These are phyloP conservation scores for Barnettozyma botsteinii DNA, from an alignment of 805 yeast species.

Conservation along the genomic window DNA sequence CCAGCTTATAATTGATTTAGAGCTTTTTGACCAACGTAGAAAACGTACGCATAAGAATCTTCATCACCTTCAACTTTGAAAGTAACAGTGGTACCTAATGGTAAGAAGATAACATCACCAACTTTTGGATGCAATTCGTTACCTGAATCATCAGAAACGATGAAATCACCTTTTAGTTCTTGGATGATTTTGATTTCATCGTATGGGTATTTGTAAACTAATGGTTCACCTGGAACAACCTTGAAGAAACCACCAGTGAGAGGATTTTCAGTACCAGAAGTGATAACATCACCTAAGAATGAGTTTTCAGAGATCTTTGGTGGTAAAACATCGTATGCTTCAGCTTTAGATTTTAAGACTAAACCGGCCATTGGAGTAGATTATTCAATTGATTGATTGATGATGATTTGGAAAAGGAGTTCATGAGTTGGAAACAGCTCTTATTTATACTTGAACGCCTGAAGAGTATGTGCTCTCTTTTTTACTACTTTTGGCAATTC, in stretches of 20 bases:
- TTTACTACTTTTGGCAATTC: too few species aligned
- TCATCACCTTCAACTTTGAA: slow-evolving; percentile 60
- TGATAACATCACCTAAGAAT: slow-evolving; percentile 57
- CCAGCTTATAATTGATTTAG: slow-evolving; percentile 12
- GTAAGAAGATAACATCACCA: slow-evolving; percentile 65
- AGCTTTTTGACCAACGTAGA: slow-evolving; percentile 24
- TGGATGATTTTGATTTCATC: slow-evolving; percentile 68
- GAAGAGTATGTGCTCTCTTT: too few species aligned
- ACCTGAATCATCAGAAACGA: slow-evolving; percentile 59
- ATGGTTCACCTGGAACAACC: slow-evolving; percentile 63
- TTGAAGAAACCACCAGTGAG: slow-evolving; percentile 63
- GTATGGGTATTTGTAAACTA: slow-evolving; percentile 54
- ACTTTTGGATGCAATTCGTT: slow-evolving; percentile 48
- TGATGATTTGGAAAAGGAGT: background rate
- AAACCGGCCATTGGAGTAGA: slow-evolving; percentile 4
- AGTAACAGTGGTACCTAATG: slow-evolving; percentile 62
- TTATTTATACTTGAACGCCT: too few species aligned
- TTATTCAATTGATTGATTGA: background rate
- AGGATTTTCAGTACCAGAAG: slow-evolving; percentile 53
- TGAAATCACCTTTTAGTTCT: slow-evolving; percentile 62
- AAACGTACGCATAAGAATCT: slow-evolving; percentile 39
- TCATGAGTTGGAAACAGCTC: too few species aligned
- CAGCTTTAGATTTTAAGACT: slow-evolving; percentile 43
- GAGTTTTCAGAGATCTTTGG: slow-evolving; percentile 61
- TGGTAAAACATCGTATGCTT: slow-evolving; percentile 51